Percentiles rank a stretch among this genome's conserved stretches.
These are phyloP conservation scores for Colletotrichum melonis DNA, from an alignment of 2,329 filamentous ascomycete species.

Conservation along the genomic window DNA sequence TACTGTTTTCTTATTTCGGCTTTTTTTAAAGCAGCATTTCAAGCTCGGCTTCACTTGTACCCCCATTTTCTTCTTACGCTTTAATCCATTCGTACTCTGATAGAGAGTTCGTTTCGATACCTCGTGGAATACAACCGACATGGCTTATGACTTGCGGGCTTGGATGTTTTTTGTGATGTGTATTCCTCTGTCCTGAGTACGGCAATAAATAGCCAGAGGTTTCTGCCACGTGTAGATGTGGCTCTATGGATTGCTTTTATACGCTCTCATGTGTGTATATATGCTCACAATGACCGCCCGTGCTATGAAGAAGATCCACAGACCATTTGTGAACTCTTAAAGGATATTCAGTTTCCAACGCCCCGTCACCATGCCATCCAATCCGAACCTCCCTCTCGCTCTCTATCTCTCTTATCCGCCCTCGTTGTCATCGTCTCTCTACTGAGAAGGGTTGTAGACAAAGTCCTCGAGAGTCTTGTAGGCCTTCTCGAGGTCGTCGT, in stretches of 20 bases:
- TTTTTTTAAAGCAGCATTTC: constrained; percentile 41
- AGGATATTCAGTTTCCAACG: constrained; percentile 19
- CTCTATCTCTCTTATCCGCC: too few species aligned
- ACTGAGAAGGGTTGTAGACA: constrained; percentile 50
- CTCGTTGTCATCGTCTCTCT: too few species aligned
- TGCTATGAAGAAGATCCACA: constrained; percentile 16
- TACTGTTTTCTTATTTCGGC: constrained; percentile 47
- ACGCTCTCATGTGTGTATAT: constrained; percentile 11
- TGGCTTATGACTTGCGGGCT: constrained; percentile 42
- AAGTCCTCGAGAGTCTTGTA: constrained; percentile 64
- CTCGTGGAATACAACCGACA: constrained; percentile 42
- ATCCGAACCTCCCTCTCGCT: background rate
- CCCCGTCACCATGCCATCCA: background rate
- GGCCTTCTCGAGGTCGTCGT: constrained; percentile 59
- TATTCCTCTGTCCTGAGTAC: background rate
- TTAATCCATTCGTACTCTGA: constrained; percentile 50
- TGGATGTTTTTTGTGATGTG: constrained; percentile 47
- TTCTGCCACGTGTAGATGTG: background rate
- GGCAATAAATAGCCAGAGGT: background rate
- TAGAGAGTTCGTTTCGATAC: constrained; percentile 57
- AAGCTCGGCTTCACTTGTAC: constrained; percentile 40
- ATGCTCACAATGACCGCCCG: constrained; percentile 21
- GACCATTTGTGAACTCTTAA: constrained; percentile 14
- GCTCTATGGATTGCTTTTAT: constrained; percentile 17
- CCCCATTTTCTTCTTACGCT: constrained; percentile 38